Base-by-base conservation (phyloP, 1,284 basidiomycete species). In the Peniophora sp. region DNA sequence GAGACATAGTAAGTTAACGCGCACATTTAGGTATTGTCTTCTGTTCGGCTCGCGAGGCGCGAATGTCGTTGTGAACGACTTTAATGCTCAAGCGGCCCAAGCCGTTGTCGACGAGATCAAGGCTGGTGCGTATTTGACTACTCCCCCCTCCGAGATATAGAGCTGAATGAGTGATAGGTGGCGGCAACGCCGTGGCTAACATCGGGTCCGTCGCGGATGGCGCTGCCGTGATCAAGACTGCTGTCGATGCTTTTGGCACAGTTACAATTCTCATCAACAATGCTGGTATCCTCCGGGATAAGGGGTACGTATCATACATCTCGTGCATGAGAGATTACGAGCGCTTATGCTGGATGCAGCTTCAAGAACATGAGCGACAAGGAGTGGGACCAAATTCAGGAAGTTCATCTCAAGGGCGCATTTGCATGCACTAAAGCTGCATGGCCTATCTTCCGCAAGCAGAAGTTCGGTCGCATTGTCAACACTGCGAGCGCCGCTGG, bases 391-490 rank as follows among this genome's bases (percentile, higher is more conserved):
- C 80, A 89, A 55, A 78, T 98, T 56, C 78, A 82, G 50, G 83
- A 87, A 20, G 95, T 99, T 19, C 97, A 99, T 66, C 73, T 99
- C 56, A 97, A 95, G 70, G 96, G 95, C 49, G 86, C 96, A 0
- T 99, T 85, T 69, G 76, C 92, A n/a, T 97, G 93, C 69, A 89
- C 92, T 43, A 96, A 95, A 66, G 96, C 97, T 44, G 93, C 85
- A 32, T 99, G 96, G 97, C 93, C 95, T 2, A 72, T 91, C 65
- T 97, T 99, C 79, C 81, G 92, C 61, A 90, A 91, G 64, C 93
- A 97, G 66, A 93, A 94, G 72, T 97, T 89, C 59, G 94, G 94
- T 14, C 83, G 93, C 50, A 77, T 98, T 56, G 77, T 98, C 61
- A 97, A 96, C 71, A 94, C 90, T n/a, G 75, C 92, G 24, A 95